Evolutionary conservation across 352 stramenopile genomes (phyloP).

Genomic region (Elongisporangium undulatum): DNA sequence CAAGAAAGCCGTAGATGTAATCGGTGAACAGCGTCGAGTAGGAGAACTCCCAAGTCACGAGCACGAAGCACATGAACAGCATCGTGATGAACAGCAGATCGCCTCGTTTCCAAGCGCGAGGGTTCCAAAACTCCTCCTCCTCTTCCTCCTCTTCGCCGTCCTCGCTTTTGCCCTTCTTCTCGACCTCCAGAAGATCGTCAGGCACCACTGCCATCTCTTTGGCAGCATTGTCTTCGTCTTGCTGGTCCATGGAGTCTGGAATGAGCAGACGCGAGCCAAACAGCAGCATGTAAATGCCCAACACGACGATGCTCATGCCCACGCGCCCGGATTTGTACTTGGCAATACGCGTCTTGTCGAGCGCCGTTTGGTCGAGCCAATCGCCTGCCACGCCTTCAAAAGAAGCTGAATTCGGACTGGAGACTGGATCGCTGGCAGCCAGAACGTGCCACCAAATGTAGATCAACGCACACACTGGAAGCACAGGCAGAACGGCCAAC

Average conservation of each 20-base stretch:
- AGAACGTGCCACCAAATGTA: slow-evolving; percentile 82
- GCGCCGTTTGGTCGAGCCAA: slow-evolving; percentile 86
- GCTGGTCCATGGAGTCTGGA: slow-evolving; percentile 76
- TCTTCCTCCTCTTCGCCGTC: slow-evolving; percentile 44
- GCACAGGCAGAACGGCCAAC: slow-evolving; percentile 58
- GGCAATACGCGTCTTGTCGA: slow-evolving; percentile 68
- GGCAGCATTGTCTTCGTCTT: slow-evolving; percentile 74
- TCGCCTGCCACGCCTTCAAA: slow-evolving; percentile 86
- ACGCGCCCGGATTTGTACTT: slow-evolving; percentile 87
- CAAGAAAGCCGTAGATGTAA: slow-evolving; percentile 90
- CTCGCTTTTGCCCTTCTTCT: slow-evolving; percentile 26
- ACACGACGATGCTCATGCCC: slow-evolving; percentile 73
- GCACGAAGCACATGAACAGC: slow-evolving; percentile 78
- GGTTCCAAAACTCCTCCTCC: slow-evolving; percentile 76
- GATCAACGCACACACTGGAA: slow-evolving; percentile 50
- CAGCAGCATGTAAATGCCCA: slow-evolving; percentile 81
- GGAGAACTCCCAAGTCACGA: slow-evolving; percentile 96
- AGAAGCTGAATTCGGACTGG: slow-evolving; percentile 43
- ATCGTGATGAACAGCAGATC: slow-evolving; percentile 89
- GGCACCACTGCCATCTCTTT: slow-evolving; percentile 50
- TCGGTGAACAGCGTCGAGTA: slow-evolving; percentile 92
- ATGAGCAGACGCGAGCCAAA: slow-evolving; percentile 68
- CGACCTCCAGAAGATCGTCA: slow-evolving; percentile 51
- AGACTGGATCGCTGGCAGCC: slow-evolving; percentile 38
- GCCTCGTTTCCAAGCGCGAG: slow-evolving; percentile 86